These are phyloP conservation scores for Lunasporangiospora selenospora DNA, from an alignment of 192 early-diverging fungal species.

Conservation along the genomic window DNA sequence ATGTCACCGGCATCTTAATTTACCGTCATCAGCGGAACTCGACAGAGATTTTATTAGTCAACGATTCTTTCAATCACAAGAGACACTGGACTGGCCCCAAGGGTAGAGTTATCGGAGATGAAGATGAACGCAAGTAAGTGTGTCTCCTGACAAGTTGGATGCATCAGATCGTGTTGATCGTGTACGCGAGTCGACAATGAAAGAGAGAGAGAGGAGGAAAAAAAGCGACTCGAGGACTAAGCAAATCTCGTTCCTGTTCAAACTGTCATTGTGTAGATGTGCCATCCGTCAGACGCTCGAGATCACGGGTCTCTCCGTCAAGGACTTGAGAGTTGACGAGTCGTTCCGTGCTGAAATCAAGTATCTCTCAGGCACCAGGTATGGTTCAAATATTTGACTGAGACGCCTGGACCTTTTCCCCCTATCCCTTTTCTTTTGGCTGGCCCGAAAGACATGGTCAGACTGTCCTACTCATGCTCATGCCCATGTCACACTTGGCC, in stretches of 20 bases:
- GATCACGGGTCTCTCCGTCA: conserved; percentile 72
- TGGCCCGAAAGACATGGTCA: too few relatives aligned
- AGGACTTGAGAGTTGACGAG: conserved; percentile 74
- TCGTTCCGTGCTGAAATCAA: conserved; percentile 79
- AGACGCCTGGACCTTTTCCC: too few relatives aligned
- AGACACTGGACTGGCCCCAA: conserved; percentile 87
- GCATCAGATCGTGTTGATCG: background rate
- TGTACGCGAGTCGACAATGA: background rate
- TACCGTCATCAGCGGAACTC: conserved; percentile 72
- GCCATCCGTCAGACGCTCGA: conserved; percentile 79
- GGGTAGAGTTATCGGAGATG: conserved; percentile 76
- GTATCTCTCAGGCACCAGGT: conserved; percentile 80
- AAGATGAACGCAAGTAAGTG: conserved; percentile 85
- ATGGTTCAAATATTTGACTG: too few relatives aligned
- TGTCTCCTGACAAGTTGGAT: background rate
- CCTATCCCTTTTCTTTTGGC: too few relatives aligned
- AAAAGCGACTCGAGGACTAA: background rate
- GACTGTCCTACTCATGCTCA: too few relatives aligned
- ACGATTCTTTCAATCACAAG: conserved; percentile 82
- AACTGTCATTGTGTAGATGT: conserved; percentile 59
- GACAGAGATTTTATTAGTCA: conserved; percentile 82
- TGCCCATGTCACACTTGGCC: too few relatives aligned
- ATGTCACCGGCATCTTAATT: conserved; percentile 72
- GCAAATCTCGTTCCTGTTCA: background rate
- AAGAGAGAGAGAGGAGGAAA: too few relatives aligned